These are phyloP conservation scores for Clarireedia homoeocarpa DNA, from an alignment of 2,329 filamentous ascomycete genomes.

Conservation along the genomic window DNA sequence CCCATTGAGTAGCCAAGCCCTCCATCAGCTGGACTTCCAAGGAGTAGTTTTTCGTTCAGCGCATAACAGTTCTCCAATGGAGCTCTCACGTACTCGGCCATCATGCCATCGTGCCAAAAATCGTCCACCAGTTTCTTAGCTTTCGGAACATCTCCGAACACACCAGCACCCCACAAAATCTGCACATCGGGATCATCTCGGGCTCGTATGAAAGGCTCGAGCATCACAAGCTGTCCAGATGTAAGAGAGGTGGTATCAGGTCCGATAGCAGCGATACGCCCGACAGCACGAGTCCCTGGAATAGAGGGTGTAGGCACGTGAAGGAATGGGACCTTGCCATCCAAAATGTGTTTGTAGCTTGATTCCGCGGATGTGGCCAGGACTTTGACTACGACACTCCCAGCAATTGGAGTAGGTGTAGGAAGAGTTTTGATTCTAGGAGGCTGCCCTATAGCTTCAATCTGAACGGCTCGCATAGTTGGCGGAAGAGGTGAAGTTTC, in stretches of 20 bases:
- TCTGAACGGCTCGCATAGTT: not conserved
- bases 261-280: constrained; percentile 28
- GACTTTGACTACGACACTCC: constrained; percentile 35
- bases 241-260: constrained; percentile 28
- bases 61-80: constrained; percentile 32
- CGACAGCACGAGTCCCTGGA: constrained; percentile 28
- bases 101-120: constrained; percentile 29
- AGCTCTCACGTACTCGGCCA: constrained; percentile 30
- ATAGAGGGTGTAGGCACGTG: constrained; percentile 26
- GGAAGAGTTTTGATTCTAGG: constrained; percentile 26
- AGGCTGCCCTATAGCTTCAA: constrained; percentile 9
- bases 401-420: constrained; percentile 28
- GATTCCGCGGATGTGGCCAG: constrained; percentile 30
- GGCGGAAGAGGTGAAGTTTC: not conserved
- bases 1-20: constrained; percentile 13
- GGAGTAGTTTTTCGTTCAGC: constrained; percentile 29
- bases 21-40: constrained; percentile 4
- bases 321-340: constrained; percentile 27
- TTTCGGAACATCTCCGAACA: constrained; percentile 20
- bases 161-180: constrained; percentile 28
- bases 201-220: constrained; percentile 30
- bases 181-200: constrained; percentile 29
- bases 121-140: constrained; percentile 26
- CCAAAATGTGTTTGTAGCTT: constrained; percentile 34
- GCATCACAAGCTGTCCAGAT: constrained; percentile 30